These are phyloP conservation scores for Leishmania guyanensis DNA, from an alignment of 208 protist genomes.

Conservation along the genomic window DNA sequence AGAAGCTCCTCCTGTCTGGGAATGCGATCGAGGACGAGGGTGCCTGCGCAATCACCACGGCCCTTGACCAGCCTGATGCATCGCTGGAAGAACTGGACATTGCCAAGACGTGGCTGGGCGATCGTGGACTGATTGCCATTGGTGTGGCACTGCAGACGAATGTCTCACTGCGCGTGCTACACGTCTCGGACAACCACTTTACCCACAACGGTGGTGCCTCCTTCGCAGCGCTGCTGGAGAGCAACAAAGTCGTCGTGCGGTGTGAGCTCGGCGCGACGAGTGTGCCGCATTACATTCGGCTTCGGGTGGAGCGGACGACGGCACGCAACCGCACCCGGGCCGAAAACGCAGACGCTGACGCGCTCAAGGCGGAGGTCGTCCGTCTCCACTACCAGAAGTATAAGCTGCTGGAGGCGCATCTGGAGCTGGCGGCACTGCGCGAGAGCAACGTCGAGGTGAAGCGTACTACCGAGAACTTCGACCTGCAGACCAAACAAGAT, in stretches of 20 bases:
- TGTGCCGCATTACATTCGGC: constrained; percentile 62
- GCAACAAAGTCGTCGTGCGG: constrained; percentile 53
- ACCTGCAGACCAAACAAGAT: constrained; percentile 85
- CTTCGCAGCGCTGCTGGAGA: constrained; percentile 78
- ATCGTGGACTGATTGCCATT: constrained; percentile 83
- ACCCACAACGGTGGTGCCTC: constrained; percentile 66
- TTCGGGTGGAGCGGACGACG: constrained; percentile 58
- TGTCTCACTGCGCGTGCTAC: constrained; percentile 56
- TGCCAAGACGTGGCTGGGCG: constrained; percentile 66
- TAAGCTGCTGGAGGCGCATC: constrained; percentile 85
- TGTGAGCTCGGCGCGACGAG: constrained; percentile 73
- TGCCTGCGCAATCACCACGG: constrained; percentile 69
- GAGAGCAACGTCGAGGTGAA: constrained; percentile 70
- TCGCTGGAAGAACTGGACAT: constrained; percentile 73
- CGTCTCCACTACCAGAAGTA: constrained; percentile 89
- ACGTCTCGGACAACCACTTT: constrained; percentile 85
- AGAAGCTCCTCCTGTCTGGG: constrained; percentile 58
- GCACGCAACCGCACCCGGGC: constrained; percentile 50
- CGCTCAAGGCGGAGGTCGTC: constrained; percentile 80
- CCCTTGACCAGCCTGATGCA: constrained; percentile 36
- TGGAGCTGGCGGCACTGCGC: constrained; percentile 71
- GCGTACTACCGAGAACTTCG: constrained; percentile 66
- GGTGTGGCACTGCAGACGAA: constrained; percentile 82
- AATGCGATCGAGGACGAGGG: constrained; percentile 84
- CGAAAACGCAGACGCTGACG: constrained; percentile 60